A percentile compares a stretch with the other conserved stretches of the same genome.
These are phyloP conservation scores for Clavariopsis aquatica DNA, from an alignment of 495 filamentous ascomycete species.

Conservation along the genomic window DNA sequence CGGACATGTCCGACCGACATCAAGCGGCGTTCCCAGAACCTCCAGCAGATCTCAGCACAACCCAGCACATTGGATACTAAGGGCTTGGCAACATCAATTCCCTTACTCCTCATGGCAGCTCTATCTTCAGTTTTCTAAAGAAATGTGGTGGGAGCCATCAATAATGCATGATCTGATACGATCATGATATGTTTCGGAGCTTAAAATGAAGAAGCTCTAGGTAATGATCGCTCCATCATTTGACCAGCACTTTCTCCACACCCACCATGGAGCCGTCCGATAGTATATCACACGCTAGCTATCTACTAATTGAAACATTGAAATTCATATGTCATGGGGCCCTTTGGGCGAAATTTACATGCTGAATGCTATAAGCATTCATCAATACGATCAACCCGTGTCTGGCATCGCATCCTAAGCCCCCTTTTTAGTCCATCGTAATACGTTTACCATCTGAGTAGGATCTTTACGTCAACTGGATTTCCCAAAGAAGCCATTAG, in stretches of 20 bases:
- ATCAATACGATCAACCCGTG: neutral
- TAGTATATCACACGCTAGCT: too few species aligned
- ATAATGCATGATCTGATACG: too few species aligned
- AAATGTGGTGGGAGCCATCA: too few species aligned
- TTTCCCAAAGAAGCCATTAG: conserved; percentile 10
- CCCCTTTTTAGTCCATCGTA: neutral
- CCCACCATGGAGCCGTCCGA: neutral
- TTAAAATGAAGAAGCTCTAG: too few species aligned
- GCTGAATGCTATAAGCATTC: neutral
- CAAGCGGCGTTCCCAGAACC: neutral
- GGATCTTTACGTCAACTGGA: conserved; percentile 7
- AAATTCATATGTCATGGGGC: neutral
- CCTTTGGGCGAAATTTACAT: neutral
- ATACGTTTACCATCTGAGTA: conserved; percentile 2
- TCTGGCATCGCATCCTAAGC: neutral
- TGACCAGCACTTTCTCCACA: neutral
- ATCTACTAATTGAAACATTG: too few species aligned
- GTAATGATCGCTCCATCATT: neutral
- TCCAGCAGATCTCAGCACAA: neutral
- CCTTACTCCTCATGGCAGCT: too few species aligned
- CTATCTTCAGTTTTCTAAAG: too few species aligned
- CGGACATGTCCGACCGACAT: neutral
- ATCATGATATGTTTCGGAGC: too few species aligned
- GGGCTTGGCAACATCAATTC: neutral
- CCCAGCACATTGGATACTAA: neutral